Percentiles rank a stretch among this genome's conserved stretches.
Conservation (phyloP, 1,139 yeast genomes). For the Suhomyces taliae region DNA sequence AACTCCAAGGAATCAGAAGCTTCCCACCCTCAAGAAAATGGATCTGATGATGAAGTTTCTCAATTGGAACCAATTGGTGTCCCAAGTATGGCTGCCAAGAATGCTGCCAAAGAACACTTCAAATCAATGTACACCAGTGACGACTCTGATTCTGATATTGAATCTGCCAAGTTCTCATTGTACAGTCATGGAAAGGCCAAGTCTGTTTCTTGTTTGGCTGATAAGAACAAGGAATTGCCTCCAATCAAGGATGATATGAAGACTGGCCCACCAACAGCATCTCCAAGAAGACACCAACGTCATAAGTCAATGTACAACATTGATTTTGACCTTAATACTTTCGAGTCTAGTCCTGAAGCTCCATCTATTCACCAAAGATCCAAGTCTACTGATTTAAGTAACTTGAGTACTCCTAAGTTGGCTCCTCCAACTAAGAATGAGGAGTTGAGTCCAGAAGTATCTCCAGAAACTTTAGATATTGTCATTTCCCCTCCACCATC, state of each 20-base stretch:
- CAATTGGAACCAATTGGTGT: conserved; percentile 37
- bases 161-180: conserved; percentile 18
- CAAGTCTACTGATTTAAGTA: conserved; percentile 8
- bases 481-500: conserved; percentile 42
- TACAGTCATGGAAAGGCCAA: conserved; percentile 20
- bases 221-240: conserved; percentile 12
- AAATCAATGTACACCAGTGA: conserved; percentile 22
- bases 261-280: conserved; percentile 3
- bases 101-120: conserved; percentile 29
- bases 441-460: not conserved
- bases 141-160: conserved; percentile 34
- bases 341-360: not conserved
- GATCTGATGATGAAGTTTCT: conserved; percentile 11
- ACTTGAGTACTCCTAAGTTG: conserved; percentile 2
- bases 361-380: conserved; percentile 1
- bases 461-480: conserved; percentile 17
- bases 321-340: conserved; percentile 22
- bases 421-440: not conserved
- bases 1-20: conserved; percentile 29
- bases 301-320: conserved; percentile 43
- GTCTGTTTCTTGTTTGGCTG: conserved; percentile 22
- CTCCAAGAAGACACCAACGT: conserved; percentile 40
- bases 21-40: conserved; percentile 14
- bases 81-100: conserved; percentile 34
- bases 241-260: conserved; percentile 8